These are phyloP conservation scores for Leccinum aurantiacum DNA, from an alignment of 768 basidiomycete genomes.

Conservation along the genomic window DNA sequence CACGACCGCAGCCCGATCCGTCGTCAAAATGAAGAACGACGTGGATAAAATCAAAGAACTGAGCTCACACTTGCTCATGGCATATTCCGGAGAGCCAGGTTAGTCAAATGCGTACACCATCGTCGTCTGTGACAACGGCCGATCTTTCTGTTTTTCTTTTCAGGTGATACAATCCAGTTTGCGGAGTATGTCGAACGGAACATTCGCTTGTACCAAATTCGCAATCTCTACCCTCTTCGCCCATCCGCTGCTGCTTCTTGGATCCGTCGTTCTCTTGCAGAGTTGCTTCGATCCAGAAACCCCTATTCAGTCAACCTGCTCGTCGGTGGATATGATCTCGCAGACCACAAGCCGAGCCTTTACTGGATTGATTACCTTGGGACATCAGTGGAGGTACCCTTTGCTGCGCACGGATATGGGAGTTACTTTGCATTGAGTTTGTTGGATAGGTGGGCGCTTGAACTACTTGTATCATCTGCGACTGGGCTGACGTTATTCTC, in stretches of 20 bases:
- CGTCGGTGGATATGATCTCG: constrained; percentile 87
- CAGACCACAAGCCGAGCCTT: constrained; percentile 67
- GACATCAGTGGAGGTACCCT: constrained; percentile 84
- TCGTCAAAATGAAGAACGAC: constrained; percentile 97
- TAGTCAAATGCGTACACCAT: constrained; percentile 23
- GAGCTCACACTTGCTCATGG: constrained; percentile 90
- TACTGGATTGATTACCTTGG: constrained; percentile 99
- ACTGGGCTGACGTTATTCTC: constrained; percentile 1
- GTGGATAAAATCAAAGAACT: constrained; percentile 96
- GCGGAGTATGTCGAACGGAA: constrained; percentile 96
- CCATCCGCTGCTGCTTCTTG: constrained; percentile 92
- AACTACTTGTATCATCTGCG: not conserved
- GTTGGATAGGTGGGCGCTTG: constrained; percentile 69
- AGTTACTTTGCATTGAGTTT: constrained; percentile 90
- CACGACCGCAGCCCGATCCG: constrained; percentile 83
- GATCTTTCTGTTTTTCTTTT: not conserved
- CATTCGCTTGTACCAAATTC: constrained; percentile 93
- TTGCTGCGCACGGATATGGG: constrained; percentile 94
- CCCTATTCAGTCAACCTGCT: constrained; percentile 93
- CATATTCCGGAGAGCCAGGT: constrained; percentile 93
- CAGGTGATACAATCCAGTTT: constrained; percentile 95
- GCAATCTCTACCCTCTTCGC: constrained; percentile 85
- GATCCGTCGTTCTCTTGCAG: constrained; percentile 89
- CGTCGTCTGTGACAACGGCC: not conserved
- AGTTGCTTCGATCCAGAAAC: constrained; percentile 81